These are phyloP conservation scores for Arabis hirsuta DNA, from an alignment of 345 rosid species.

Conservation along the genomic window DNA sequence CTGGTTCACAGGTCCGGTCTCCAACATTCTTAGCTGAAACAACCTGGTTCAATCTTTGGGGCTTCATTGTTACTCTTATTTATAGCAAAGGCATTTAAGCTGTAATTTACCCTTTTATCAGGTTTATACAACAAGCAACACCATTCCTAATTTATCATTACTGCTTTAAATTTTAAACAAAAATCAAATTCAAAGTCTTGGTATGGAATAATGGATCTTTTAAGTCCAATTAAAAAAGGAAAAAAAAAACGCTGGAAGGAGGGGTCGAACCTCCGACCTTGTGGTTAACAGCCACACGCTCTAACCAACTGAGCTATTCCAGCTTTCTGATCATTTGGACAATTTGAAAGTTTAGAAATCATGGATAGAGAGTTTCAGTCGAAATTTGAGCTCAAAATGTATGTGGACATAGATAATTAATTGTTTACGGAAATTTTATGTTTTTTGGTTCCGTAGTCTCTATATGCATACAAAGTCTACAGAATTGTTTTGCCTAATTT, in stretches of 20 bases:
- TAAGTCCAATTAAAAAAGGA: no score
- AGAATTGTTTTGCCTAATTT: no score
- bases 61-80: slow-evolving; percentile 24
- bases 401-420: not conserved
- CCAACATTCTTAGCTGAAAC: slow-evolving; percentile 58
- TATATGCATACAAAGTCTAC: no score
- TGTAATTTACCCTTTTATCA: not conserved
- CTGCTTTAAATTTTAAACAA: not conserved
- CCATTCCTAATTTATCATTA: not conserved
- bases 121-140: not conserved
- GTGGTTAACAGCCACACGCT: slow-evolving; percentile 92
- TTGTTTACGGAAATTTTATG: no score
- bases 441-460: no score
- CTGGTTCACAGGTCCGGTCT: slow-evolving; percentile 89
- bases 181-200: not conserved
- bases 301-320: slow-evolving; percentile 93
- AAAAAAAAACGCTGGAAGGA: slow-evolving; percentile 41
- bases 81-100: slow-evolving; percentile 25
- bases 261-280: slow-evolving; percentile 92
- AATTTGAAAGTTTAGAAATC: no score
- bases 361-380: no score
- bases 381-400: not conserved
- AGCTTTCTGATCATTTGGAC: slow-evolving; percentile 34
- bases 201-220: not conserved
- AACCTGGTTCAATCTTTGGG: not conserved